Conservation (phyloP, 108 stramenopile genomes). For the Cylindrotheca closterium region DNA sequence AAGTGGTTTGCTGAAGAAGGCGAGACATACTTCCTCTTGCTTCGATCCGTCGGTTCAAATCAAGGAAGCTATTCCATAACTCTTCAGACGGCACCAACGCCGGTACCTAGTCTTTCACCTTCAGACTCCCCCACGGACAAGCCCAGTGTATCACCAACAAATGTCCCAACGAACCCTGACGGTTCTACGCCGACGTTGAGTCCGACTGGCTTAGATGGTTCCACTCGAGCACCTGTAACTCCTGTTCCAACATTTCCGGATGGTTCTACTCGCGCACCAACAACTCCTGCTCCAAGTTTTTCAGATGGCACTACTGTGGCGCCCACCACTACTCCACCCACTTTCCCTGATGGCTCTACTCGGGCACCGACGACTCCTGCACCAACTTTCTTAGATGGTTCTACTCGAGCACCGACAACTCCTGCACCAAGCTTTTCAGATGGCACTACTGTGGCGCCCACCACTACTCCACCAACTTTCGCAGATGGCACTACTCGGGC, state of each 20-base stretch:
- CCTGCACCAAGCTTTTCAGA: background rate
- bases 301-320: too few species aligned
- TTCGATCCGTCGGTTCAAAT: background rate
- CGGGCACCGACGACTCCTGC: background rate
- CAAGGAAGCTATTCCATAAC: background rate
- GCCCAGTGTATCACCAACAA: background rate
- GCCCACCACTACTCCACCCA: background rate
- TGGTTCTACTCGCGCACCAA: background rate
- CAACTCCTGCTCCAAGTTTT: background rate
- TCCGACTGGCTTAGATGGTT: too few species aligned
- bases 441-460: too few species aligned
- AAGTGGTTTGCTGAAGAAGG: background rate
- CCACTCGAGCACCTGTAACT: background rate
- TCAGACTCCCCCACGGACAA: background rate
- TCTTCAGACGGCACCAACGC: background rate
- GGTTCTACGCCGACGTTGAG: background rate
- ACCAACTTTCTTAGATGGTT: background rate
- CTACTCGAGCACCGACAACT: background rate
- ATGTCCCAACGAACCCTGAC: background rate
- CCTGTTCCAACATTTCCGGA: background rate
- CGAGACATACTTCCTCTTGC: background rate
- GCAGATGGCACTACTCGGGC: background rate
- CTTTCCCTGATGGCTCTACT: background rate
- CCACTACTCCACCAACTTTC: background rate
- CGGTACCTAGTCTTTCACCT: background rate